Evolutionary conservation across 768 basidiomycete species (phyloP), one percentile per base, ranked within the genome.

Genomic region (Lactifluus subvellereus): DNA sequence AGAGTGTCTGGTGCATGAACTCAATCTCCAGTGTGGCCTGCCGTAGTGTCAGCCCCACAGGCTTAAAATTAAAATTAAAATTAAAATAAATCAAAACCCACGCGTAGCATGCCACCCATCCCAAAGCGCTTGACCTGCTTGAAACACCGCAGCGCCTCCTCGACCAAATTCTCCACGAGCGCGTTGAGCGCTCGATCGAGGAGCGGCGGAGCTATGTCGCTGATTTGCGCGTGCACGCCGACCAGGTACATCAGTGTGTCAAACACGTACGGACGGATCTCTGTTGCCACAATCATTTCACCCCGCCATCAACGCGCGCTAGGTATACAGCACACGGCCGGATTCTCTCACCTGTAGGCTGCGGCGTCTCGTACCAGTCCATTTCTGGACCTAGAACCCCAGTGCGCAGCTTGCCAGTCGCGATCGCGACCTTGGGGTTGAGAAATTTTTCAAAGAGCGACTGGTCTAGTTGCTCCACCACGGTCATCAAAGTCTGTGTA

Each of bases 1-100:
- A 85, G 47, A 99, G 78, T 6, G 91, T 94, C 77, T 98, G 97
- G 74, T 99, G 96, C 80, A 98, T 87, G 78, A 98, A 98, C 76
- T 98, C 97, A 68, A 98, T 97, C 74, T 98, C 96, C 32, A 99
- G 86, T 5, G 97, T 98, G 14, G 97, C 97, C 94, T 98, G 72
- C 20, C 43, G 2, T 14, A 16, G 37, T 10, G 20, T 60, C 59
- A 54, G 22, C 16, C 18, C 22, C 32, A 27, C 52, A 43, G 47
- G 22, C 11, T n/a, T 13, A 48, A n/a, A 40, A 35, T 58, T 32
- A 61, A 52, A 42, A 18, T n/a, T 13, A 48, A n/a, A 40, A 35
- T 58, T 32, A 61, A 52, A 42, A 18, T 18, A 30, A 50, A 13
- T 47, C 38, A 33, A 33, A 32, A 79, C 88, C 62, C 72, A 97